phyloP scores from a whole-genome alignment of 805 yeast species.

The Wickerhamiella kurtzmanii region DNA sequence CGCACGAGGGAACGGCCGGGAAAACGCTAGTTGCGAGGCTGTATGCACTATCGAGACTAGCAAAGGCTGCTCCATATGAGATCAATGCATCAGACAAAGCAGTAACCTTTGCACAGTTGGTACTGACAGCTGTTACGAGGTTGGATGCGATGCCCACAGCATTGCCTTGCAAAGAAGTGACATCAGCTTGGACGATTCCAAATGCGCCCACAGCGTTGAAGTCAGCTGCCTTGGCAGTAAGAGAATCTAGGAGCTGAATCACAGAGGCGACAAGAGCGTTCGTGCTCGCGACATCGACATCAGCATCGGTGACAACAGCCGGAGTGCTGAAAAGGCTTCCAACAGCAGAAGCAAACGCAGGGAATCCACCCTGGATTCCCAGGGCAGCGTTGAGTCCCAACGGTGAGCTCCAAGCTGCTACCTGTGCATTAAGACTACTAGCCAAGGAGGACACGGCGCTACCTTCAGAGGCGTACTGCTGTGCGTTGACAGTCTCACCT shows the following conservation, averaged over 20 bases:
- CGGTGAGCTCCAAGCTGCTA: slow-evolving; percentile 5
- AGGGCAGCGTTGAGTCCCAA: slow-evolving; percentile 11
- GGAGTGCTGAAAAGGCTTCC: slow-evolving; percentile 2
- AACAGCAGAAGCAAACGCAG: slow-evolving; percentile 3
- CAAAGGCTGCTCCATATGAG: slow-evolving; percentile 2
- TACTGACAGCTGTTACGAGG: slow-evolving; percentile 10
- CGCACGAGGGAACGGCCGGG: slow-evolving; percentile 4
- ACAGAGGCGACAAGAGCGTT: slow-evolving; percentile 12
- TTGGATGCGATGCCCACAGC: slow-evolving; percentile 15
- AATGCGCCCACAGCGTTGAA: slow-evolving; percentile 17
- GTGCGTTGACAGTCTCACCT: slow-evolving; percentile 7
- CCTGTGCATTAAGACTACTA: not conserved
- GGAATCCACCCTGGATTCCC: slow-evolving; percentile 8
- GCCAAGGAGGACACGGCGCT: not conserved
- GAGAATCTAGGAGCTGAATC: slow-evolving; percentile 14
- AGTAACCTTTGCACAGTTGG: slow-evolving; percentile 4
- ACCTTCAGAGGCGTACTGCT: slow-evolving; percentile 1
- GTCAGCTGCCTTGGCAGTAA: slow-evolving; percentile 19
- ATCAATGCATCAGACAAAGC: slow-evolving; percentile 1
- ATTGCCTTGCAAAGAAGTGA: slow-evolving; percentile 6
- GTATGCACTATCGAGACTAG: slow-evolving; percentile 4
- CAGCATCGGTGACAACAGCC: slow-evolving; percentile 8
- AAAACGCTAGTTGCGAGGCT: slow-evolving; percentile 5
- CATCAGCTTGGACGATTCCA: slow-evolving; percentile 12
- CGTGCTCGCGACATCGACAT: slow-evolving; percentile 9